A percentile compares a stretch with the other conserved stretches of the same genome.
Evolutionary conservation across 2,329 filamentous ascomycete genomes (phyloP).

Genomic region (Fragosphaeria purpurea): DNA sequence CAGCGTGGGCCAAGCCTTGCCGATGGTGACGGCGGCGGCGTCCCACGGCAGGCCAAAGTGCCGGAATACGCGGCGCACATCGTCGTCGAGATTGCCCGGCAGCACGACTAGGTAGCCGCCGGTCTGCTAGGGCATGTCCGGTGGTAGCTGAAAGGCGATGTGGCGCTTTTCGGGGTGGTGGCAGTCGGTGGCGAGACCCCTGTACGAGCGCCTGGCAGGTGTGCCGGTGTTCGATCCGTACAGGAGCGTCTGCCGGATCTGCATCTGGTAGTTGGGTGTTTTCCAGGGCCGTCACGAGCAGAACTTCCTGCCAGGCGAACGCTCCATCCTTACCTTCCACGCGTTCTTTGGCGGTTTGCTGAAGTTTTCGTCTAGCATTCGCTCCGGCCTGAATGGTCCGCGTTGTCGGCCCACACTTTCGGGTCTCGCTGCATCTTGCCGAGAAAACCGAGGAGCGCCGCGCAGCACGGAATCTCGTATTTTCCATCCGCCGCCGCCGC

Average conservation of each 20-base stretch:
- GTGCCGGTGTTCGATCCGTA: conserved; percentile 68
- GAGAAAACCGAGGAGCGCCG: conserved; percentile 35
- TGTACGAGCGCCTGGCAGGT: conserved; percentile 62
- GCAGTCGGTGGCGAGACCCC: conserved; percentile 47
- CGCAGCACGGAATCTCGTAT: conserved; percentile 37
- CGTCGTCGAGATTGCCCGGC: conserved; percentile 55
- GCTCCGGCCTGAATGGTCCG: conserved; percentile 47
- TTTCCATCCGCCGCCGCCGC: conserved; percentile 30
- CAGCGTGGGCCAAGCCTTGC: conserved; percentile 35
- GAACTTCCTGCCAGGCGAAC: conserved; percentile 44
- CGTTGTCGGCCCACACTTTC: conserved; percentile 45
- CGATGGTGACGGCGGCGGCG: conserved; percentile 51
- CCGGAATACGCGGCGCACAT: conserved; percentile 51
- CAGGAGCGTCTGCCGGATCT: conserved; percentile 43
- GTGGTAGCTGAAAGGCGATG: conserved; percentile 57
- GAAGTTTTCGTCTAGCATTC: conserved; percentile 48
- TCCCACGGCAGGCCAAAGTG: conserved; percentile 61
- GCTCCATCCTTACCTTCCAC: conserved; percentile 37
- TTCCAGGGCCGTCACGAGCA: conserved; percentile 36
- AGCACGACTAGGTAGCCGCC: conserved; percentile 69
- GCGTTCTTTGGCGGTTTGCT: conserved; percentile 27
- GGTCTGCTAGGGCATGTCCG: conserved; percentile 53
- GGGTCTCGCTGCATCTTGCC: conserved; percentile 44
- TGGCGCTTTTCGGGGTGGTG: conserved; percentile 50
- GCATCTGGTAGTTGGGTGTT: conserved; percentile 48